Evolutionary conservation across 164 flowering plant species (phyloP), one percentile per base, ranked within the genome.

Genomic region (Chloranthus sessilifolius): DNA sequence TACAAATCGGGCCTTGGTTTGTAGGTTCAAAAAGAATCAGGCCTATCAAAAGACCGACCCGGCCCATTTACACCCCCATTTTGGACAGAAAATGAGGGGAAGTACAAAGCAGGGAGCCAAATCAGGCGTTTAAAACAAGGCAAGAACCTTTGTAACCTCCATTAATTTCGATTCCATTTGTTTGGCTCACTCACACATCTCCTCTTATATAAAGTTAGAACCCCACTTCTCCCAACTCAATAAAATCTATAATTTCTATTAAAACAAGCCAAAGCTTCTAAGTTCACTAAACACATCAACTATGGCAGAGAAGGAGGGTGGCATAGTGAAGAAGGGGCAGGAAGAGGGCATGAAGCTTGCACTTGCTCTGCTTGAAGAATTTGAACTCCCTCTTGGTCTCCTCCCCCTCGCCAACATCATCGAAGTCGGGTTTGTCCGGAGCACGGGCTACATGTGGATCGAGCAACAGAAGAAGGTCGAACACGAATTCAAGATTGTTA

Each of bases 391-490:
- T 12, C 22, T 40, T 1, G 75, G 75, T 2, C 65, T 70, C 24
- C 69, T 69, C 45, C 73, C 66, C 4, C 49, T 69, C 7, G 53
- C 43, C 4, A 28, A 64, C 4, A 56, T 66, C 1, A 36, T 55
- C 11, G 74, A 70, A 56, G 62, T 55, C 0, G 71, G 74, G 0
- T 62, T 52, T 16, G 68, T 62, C 9, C 22, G 38, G 53, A 26
- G 37, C 27, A 66, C 71, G 6, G 75, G 75, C 3, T 71, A 59
- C 54, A 60, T 66, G 68, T 71, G 75, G 75, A 59, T 71, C 28
- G 15, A 22, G n/a, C 71, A 66, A 35, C 24, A 49, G 50, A 66
- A 71, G 51, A 71, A 56, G 58, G 65, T 62, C 4, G 68, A 71
- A 20, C 75, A 71, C 59, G 33, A 56, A 11, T 71, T 63, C 56